Evolutionary conservation across 2,329 filamentous ascomycete species (phyloP), one percentile per base, ranked within the genome.

Genomic region (Stromatinia cepivora): DNA sequence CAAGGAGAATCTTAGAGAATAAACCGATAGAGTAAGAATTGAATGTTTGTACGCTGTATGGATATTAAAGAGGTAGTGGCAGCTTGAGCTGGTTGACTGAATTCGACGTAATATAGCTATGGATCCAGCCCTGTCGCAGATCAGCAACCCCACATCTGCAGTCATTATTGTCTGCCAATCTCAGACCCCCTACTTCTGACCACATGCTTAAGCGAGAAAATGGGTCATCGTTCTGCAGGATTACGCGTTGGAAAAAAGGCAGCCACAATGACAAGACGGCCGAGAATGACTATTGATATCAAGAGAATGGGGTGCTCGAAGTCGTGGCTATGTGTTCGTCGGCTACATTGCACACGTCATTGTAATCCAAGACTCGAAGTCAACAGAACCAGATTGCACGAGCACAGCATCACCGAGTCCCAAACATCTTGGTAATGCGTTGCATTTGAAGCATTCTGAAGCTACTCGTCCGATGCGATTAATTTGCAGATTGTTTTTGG

Each of bases 181-280:
- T 45, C 36, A 34, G 20, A 36, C 22, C 42, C 39, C 52, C 31
- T 20, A 28, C 31, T 13, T 61, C 54, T 61, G n/a, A 31, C 45
- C n/a, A 52, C n/a, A 59, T 59, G 46, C 31, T 46, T 52, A 48
- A 67, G 34, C 54, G 45, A 52, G 42, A 34, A 62, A 42, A 62
- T 50, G 11, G 42, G 34, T 31, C 50, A 45, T 1, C 3, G 3
- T 54, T 56, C n/a, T 67, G 54, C 45, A 52, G 7, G 54, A 67
- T 61, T 67, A 67, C 54, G 65, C 65, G 54, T 46, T 59, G 45
- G n/a, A 50, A 61, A 13, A 13, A 50, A 67, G 54, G 65, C 56
- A 67, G 46, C 56, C 66, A 42, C 22, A 28, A 20, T 31, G 36
- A 8, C 22, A 58, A 42, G 10, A 61, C 31, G n/a, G 13, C 22